Evolutionary conservation across 2,329 filamentous ascomycete genomes (phyloP), one percentile per base, ranked within the genome.

Genomic region (Rhinocladiella mackenziei): DNA sequence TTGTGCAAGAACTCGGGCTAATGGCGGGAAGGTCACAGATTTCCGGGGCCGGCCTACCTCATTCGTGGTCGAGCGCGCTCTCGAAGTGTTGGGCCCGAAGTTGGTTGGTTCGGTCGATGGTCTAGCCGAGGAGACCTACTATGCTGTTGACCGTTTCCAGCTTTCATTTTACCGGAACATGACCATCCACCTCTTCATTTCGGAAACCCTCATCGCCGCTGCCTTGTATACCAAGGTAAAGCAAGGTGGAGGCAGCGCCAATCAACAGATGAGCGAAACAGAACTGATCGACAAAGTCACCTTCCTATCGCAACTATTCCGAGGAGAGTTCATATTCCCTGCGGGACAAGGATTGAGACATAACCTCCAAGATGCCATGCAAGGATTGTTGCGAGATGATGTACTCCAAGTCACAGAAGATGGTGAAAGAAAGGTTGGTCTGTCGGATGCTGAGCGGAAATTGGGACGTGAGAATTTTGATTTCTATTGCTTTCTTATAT

Each of bases 111-210:
- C 83, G 3, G 75, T 94, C 0, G 77, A 83, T 26, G 87, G 83
- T 0, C 69, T 98, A 4, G 84, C 86, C 0, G 92, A 98, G 62
- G 86, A 87, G 13, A 97, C 92, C 0, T 97, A 87, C 65, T 95
- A 87, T 59, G 92, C 92, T 3, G 89, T 96, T 28, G 92, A 98
- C 64, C 79, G 89, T 40, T 98, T 98, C 71, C 92, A 98, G 62
- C 77, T 98, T 7, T 95, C 89, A 0, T 98, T 98, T 66, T 98
- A 98, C 68, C 83, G 92, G 39, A 98, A 98, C 66, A 97, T 97
- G 92, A 96, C 91, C 0, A 98, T 98, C 50, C 92, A 98, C 62
- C 77, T 98, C 4, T 98, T 98, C 65, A 92, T 98, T 45, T 84
- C 88, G 2, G 89, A 97, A 62, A 86, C 91, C 0, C 73, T 98